These are phyloP conservation scores for Sclerotinia subarctica DNA, from an alignment of 2,329 filamentous ascomycete species.

Conservation along the genomic window DNA sequence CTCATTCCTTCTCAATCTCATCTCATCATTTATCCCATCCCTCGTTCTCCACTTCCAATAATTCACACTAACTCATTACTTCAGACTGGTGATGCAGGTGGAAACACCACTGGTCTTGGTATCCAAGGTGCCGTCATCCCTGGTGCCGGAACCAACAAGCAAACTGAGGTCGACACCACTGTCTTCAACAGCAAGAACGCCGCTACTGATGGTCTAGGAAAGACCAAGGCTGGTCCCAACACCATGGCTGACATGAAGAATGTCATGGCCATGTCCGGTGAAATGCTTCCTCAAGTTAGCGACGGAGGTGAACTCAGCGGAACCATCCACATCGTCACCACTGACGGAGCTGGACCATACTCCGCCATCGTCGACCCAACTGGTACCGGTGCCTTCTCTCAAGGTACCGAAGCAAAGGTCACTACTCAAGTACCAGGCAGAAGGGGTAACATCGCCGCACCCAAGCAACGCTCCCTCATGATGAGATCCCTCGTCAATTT, in stretches of 20 bases:
- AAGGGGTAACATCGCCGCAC: conserved; percentile 40
- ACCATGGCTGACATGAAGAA: conserved; percentile 56
- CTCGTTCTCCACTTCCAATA: not conserved
- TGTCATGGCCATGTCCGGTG: conserved; percentile 56
- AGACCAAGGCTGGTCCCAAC: conserved; percentile 52
- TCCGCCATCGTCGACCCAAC: conserved; percentile 62
- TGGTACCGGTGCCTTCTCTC: conserved; percentile 48
- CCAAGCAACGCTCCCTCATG: conserved; percentile 32
- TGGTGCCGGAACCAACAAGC: conserved; percentile 42
- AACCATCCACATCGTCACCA: conserved; percentile 66
- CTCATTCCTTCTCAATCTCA: not conserved
- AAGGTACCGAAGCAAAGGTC: conserved; percentile 54
- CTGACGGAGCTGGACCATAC: conserved; percentile 56
- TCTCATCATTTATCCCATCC: not conserved
- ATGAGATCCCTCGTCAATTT: conserved; percentile 33
- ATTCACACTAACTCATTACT: conserved; percentile 17
- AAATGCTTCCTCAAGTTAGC: conserved; percentile 56
- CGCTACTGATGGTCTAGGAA: conserved; percentile 52
- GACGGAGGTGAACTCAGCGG: conserved; percentile 56
- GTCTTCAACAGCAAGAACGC: conserved; percentile 52
- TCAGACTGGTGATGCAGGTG: conserved; percentile 41
- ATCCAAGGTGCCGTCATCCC: conserved; percentile 45
- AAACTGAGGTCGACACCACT: conserved; percentile 47
- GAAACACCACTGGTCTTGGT: conserved; percentile 45
- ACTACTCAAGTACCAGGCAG: conserved; percentile 51